Percentiles rank a stretch among this genome's conserved stretches.
Evolutionary conservation across 2,329 filamentous ascomycete species (phyloP).

Genomic region (Mycosphaerella sp.): DNA sequence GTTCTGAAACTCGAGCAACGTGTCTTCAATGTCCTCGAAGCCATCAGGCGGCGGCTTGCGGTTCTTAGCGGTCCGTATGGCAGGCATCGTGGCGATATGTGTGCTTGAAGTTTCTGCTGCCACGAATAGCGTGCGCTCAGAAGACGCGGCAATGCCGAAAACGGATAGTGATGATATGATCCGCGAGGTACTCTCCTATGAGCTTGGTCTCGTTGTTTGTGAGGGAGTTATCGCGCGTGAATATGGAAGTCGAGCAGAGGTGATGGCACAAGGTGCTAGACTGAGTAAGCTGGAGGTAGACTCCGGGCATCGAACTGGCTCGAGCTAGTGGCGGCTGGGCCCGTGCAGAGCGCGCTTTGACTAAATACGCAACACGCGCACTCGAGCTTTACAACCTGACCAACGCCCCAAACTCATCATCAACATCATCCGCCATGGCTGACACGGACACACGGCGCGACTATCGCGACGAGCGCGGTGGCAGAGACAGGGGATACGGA

Average conservation of each 20-base stretch:
- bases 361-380: neutral
- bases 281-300: too few relatives aligned
- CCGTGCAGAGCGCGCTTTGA: neutral
- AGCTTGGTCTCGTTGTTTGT: too few relatives aligned
- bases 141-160: too few relatives aligned
- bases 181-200: too few relatives aligned
- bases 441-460: conserved; percentile 30
- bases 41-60: conserved; percentile 78
- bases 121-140: neutral
- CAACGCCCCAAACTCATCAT: neutral
- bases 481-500: conserved; percentile 31
- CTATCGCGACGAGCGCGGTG: conserved; percentile 20
- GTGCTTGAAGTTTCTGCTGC: neutral
- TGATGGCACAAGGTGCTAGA: too few relatives aligned
- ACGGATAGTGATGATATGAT: too few relatives aligned
- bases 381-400: neutral
- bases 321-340: too few relatives aligned
- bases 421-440: conserved; percentile 23
- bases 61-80: conserved; percentile 67
- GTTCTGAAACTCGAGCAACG: conserved; percentile 76
- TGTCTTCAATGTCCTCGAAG: conserved; percentile 82
- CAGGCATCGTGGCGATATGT: conserved; percentile 55
- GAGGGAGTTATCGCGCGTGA: too few relatives aligned
- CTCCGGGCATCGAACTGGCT: too few relatives aligned
- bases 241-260: too few relatives aligned